phyloP scores from a whole-genome alignment of 2,329 filamentous ascomycete species.

The Zymoseptoria pseudotritici region DNA sequence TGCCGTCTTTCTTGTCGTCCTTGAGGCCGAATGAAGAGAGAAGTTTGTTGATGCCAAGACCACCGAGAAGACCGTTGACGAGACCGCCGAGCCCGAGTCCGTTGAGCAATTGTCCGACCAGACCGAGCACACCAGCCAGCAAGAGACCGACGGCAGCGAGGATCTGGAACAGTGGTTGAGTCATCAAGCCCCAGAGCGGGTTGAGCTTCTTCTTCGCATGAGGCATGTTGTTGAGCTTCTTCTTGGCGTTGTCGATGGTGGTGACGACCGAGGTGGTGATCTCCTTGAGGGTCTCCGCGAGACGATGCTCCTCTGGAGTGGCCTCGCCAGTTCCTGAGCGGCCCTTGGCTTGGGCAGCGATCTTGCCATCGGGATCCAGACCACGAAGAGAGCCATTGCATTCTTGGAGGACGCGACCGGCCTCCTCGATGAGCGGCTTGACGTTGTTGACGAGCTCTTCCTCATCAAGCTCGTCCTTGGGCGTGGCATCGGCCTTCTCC shows the following conservation, averaged over 20 bases:
- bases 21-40: conserved; percentile 64
- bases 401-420: conserved; percentile 71
- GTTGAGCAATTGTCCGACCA: conserved; percentile 73
- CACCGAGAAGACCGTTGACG: conserved; percentile 70
- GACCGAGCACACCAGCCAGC: conserved; percentile 71
- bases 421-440: conserved; percentile 82
- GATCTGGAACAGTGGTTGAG: conserved; percentile 87
- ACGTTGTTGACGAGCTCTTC: conserved; percentile 81
- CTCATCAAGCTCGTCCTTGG: conserved; percentile 83
- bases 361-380: conserved; percentile 80
- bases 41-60: conserved; percentile 67
- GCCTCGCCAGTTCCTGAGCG: conserved; percentile 68
- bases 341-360: conserved; percentile 77
- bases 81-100: conserved; percentile 76
- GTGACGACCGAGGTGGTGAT: conserved; percentile 72
- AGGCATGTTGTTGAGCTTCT: conserved; percentile 83
- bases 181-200: conserved; percentile 75
- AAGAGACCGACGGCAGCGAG: conserved; percentile 79
- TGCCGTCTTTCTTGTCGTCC: conserved; percentile 46
- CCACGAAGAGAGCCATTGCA: conserved; percentile 80
- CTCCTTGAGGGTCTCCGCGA: conserved; percentile 80
- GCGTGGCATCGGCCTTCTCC: conserved; percentile 69
- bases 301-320: conserved; percentile 72
- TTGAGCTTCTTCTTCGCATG: conserved; percentile 93
- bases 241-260: conserved; percentile 81